Conservation (phyloP, 2,329 filamentous ascomycete genomes). For the Fusarium scirpi region DNA sequence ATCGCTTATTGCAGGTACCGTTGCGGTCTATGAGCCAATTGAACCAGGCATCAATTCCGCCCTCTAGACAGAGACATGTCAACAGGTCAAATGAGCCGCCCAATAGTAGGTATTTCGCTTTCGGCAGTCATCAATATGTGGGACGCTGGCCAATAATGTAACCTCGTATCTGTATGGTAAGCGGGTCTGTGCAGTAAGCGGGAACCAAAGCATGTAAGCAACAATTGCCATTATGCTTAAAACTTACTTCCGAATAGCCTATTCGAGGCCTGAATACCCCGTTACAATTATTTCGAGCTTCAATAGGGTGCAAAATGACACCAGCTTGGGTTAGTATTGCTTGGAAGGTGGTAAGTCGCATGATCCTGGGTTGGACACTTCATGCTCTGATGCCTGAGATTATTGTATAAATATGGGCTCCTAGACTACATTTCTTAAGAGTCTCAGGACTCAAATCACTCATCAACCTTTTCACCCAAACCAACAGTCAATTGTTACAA, state of each 20-base stretch:
- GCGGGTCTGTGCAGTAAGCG: neutral
- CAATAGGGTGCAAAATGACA: neutral
- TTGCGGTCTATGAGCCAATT: neutral
- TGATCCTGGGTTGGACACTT: fast-evolving
- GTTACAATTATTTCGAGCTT: neutral
- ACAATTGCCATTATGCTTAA: neutral
- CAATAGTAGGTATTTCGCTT: neutral
- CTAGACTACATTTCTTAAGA: too few species aligned
- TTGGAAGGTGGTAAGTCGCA: neutral
- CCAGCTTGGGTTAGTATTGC: neutral
- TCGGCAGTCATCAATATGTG: neutral
- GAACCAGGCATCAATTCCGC: neutral
- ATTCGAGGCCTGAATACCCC: neutral
- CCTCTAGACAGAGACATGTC: neutral
- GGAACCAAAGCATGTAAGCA: neutral
- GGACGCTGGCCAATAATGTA: neutral
- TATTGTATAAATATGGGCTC: neutral
- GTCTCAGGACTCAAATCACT: neutral
- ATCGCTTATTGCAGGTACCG: neutral
- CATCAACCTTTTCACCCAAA: too few species aligned
- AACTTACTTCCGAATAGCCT: neutral
- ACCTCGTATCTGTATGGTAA: neutral
- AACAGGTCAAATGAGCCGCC: neutral
- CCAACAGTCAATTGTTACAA: too few species aligned
- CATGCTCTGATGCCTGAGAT: neutral